Base-by-base conservation (phyloP, 2,329 filamentous ascomycete genomes). In the Colletotrichum trifolii region DNA sequence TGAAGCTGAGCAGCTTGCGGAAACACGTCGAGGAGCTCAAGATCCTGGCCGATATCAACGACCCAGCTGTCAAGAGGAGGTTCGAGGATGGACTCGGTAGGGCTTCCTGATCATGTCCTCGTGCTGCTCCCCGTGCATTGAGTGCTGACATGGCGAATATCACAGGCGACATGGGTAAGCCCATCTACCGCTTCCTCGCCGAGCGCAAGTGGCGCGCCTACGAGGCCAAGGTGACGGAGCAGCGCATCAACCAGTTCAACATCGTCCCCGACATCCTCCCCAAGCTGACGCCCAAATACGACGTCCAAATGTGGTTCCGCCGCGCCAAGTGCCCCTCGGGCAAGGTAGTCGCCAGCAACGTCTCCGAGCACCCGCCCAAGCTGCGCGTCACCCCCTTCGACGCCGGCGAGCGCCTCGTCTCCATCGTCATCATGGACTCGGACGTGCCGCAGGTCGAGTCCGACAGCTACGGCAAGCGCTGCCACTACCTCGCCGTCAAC, bases 1-100 rank as follows among this genome's bases (percentile, higher is more conserved):
- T 82, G 64, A 86, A 87, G 69, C 73, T 98, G 66, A 81, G 81
- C 49, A 91, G 89, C 70, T 87, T 97, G 88, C 83, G 87, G 73
- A 82, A 86, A 69, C 82, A 93, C 71, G 75, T 97, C 60, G 91
- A 97, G 75, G 78, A 89, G 59, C 82, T 97, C 75, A 96, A 97
- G 86, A 90, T 99, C 43, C 80, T 91, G 67, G 94, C 94, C 33
- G 96, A 99, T 74, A 94, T 97, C 78, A 98, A 98, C 76, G 96
- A 98, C 74, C 96, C 96, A 1, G 72, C 93, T 42, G 93, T 98
- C 67, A 97, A 97, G 87, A 92, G 93, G 80, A 90, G 87, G 70
- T 98, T 97, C 71, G 96, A 99, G 76, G 94, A 98, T 78, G 94
- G 94, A 33, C 79, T 90, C 72, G 94, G 95, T 97, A 82, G 71